Conservation (phyloP, 164 flowering plant species). For the Magnolia officinalis region DNA sequence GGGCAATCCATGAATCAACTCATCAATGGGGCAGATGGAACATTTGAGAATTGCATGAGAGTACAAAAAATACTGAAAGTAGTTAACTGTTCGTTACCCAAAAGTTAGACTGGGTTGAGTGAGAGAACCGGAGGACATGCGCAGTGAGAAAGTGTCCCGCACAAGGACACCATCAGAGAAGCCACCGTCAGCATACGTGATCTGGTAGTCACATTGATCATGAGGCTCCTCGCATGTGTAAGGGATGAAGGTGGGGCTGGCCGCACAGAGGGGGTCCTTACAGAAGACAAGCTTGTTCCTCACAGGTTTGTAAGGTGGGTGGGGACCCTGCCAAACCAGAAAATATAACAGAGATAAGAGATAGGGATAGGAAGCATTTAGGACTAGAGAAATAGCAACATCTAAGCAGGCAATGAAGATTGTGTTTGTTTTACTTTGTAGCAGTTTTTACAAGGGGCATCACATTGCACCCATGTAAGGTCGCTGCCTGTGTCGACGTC, state of each 20-base stretch:
- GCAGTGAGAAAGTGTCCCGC: slow-evolving; percentile 50
- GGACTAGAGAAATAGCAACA: not conserved
- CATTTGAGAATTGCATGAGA: slow-evolving; percentile 36
- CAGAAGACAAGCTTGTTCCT: slow-evolving; percentile 53
- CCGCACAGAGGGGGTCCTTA: slow-evolving; percentile 58
- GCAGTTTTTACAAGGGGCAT: slow-evolving; percentile 78
- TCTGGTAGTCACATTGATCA: slow-evolving; percentile 80
- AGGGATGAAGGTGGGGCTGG: slow-evolving; percentile 37
- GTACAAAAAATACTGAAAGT: slow-evolving; percentile 42
- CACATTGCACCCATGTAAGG: slow-evolving; percentile 95
- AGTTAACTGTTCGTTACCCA: slow-evolving; percentile 38
- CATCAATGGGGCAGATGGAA: not conserved
- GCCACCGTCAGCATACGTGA: slow-evolving; percentile 84
- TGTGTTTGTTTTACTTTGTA: slow-evolving; percentile 34
- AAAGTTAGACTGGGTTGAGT: slow-evolving; percentile 48
- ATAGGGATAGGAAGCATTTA: not conserved
- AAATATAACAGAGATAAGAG: not conserved
- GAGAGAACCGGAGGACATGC: slow-evolving; percentile 43
- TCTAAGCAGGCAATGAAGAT: not conserved
- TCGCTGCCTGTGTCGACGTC: slow-evolving; percentile 95
- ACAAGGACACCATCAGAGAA: slow-evolving; percentile 83
- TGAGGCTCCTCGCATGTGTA: slow-evolving; percentile 43
- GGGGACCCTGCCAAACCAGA: slow-evolving; percentile 51
- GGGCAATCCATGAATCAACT: too few species aligned
- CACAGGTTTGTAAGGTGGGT: slow-evolving; percentile 64